phyloP scores from a whole-genome alignment of 305 asterid genomes.

The Caryopteris hybrid region DNA sequence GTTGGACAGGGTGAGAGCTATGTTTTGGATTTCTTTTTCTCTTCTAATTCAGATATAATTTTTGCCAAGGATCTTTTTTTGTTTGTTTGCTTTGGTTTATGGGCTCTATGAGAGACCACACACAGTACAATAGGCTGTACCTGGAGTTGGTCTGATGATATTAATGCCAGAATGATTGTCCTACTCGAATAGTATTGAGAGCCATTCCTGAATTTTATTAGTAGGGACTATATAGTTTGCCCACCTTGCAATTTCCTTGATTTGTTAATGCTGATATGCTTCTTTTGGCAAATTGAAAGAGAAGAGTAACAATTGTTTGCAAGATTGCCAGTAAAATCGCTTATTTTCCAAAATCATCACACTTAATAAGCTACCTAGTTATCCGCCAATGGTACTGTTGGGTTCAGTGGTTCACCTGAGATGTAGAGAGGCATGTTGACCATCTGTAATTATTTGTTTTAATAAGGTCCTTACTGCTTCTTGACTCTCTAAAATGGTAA shows the following conservation, averaged over 20 bases:
- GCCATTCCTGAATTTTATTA: background rate
- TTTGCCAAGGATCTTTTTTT: background rate
- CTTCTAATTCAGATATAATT: background rate
- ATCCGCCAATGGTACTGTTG: background rate
- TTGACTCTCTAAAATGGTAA: background rate
- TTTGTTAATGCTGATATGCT: background rate
- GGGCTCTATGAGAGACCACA: background rate
- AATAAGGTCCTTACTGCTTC: background rate
- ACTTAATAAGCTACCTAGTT: background rate
- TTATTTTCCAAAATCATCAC: background rate
- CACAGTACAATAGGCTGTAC: background rate
- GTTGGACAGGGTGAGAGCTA: constrained; percentile 86
- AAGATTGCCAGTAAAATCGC: background rate
- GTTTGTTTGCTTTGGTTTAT: background rate
- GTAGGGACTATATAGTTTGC: background rate
- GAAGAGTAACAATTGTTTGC: background rate
- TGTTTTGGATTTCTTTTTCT: background rate
- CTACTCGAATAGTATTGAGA: background rate
- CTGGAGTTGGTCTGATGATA: background rate
- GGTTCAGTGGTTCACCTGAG: background rate
- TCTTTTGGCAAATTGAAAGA: background rate
- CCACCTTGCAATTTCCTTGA: background rate
- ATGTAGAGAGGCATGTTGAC: background rate
- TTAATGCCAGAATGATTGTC: background rate
- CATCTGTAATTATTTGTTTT: background rate